A percentile compares a stretch with the other conserved stretches of the same genome.
These are phyloP conservation scores for Trichophyton rubrum DNA, from an alignment of 2,329 filamentous ascomycete genomes.

Conservation along the genomic window DNA sequence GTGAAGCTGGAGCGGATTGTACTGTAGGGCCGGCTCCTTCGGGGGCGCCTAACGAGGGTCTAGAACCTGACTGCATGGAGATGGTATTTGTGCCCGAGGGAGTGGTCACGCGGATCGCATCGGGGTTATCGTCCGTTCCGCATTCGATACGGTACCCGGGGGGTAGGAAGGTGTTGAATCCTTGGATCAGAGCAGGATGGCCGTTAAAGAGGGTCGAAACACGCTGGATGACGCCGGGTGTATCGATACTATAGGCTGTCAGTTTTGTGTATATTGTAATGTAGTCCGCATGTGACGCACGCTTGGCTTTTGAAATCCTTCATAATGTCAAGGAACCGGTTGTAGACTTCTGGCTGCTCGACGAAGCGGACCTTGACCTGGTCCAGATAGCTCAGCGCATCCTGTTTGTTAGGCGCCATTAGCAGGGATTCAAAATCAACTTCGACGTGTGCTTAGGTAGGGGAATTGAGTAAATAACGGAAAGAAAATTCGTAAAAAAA, in stretches of 20 bases:
- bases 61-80: constrained; percentile 51
- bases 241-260: constrained; percentile 57
- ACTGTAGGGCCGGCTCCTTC: constrained; percentile 19
- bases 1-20: constrained; percentile 7
- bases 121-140: constrained; percentile 82
- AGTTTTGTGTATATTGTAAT: neutral
- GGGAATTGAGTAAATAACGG: neutral
- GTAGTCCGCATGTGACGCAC: constrained; percentile 39
- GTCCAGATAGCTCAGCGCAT: constrained; percentile 88
- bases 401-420: constrained; percentile 40
- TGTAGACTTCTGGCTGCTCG: constrained; percentile 94
- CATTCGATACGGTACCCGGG: constrained; percentile 96
- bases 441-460: neutral
- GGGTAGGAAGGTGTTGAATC: constrained; percentile 95
- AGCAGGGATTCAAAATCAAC: constrained; percentile 6
- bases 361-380: constrained; percentile 98
- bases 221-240: constrained; percentile 89
- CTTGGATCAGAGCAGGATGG: constrained; percentile 88
- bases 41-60: constrained; percentile 25
- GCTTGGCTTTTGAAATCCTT: constrained; percentile 99
- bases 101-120: constrained; percentile 91
- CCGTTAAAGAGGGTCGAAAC: constrained; percentile 93
- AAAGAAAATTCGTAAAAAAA: neutral
- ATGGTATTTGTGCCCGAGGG: constrained; percentile 95
- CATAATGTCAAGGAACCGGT: constrained; percentile 96